phyloP scores from a whole-genome alignment of 805 yeast genomes.

The Monosporozyma servazzii region DNA sequence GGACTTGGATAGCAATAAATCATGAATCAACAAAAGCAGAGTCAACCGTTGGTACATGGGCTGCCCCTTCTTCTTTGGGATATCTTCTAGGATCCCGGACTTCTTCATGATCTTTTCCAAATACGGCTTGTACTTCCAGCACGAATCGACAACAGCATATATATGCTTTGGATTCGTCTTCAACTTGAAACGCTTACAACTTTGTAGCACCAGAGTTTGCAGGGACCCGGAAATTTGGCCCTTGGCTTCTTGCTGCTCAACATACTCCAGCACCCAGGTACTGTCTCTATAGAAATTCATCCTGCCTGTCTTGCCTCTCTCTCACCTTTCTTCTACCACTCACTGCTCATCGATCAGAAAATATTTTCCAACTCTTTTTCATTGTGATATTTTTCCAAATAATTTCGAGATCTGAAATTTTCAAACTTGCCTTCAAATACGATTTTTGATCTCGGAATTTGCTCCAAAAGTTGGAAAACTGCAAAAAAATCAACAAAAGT shows the following conservation, averaged over 20 bases:
- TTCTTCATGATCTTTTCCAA: slow-evolving; percentile 55
- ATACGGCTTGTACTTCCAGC: slow-evolving; percentile 61
- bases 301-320: background rate
- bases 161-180: slow-evolving; percentile 73
- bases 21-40: slow-evolving; percentile 61
- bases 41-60: slow-evolving; percentile 35
- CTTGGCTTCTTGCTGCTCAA: slow-evolving; percentile 24
- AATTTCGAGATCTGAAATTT: no score
- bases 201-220: slow-evolving; percentile 43
- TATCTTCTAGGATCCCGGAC: slow-evolving; percentile 49
- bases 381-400: no score
- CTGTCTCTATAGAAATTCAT: slow-evolving; percentile 35
- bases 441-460: no score
- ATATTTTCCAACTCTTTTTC: no score
- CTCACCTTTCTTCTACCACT: background rate
- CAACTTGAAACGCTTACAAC: slow-evolving; percentile 38
- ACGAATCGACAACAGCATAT: slow-evolving; percentile 73
- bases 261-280: slow-evolving; percentile 30
- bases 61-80: slow-evolving; percentile 38
- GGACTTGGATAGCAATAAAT: slow-evolving; percentile 59
- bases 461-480: no score
- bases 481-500: no score
- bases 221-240: slow-evolving; percentile 41
- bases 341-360: background rate
- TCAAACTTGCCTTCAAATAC: no score